Base-by-base conservation (phyloP, 2,329 filamentous ascomycete species). In the Penicillium vulpinum region DNA sequence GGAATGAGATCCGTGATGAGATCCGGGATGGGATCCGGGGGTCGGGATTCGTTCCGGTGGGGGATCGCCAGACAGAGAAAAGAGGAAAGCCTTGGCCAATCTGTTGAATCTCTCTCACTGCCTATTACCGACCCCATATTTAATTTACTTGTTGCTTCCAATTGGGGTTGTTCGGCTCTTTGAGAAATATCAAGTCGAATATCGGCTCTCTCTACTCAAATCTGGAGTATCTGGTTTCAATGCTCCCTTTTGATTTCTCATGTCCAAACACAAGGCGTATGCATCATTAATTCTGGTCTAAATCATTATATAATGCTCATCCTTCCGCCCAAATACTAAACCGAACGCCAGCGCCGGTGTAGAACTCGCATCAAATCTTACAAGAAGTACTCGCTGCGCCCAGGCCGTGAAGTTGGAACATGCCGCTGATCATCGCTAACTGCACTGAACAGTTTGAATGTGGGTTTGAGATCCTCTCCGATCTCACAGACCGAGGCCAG, bases 401-500 rank as follows among this genome's bases (percentile, higher is more conserved):
- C 76, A 49, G 77, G 76, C 65, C 77, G 71, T 54, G 75, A 73
- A 46, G 67, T 65, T 38, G 77, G 77, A 53, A 78, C 72, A 62
- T 79, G 77, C 58, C 77, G 73, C 68, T 77, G 73, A 51, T 80
- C 77, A 59, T 78, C 77, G 49, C 74, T 72, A 43, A 80, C 77
- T 5, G 77, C 77, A 55, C 75, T 75, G 66, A 80, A 80, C 28
- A 80, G 66, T 62, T 80, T 94, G 79, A 99, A 99, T 68, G 90
- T 91, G 31, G 93, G 92, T 59, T 91, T 87, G 51, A 97, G 81
- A 68, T 94, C 89, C 68, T 89, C 88, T 64, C 89, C 87, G 28
- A 97, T 87, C 51, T 92, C 92, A 88, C 96, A 96, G 72, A 97
- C 96, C 5, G 84, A 87, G 21, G 87, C 87, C 59, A 89, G 91